These are phyloP conservation scores for Xylaria sp. DNA, from an alignment of 2,329 filamentous ascomycete species.

Conservation along the genomic window DNA sequence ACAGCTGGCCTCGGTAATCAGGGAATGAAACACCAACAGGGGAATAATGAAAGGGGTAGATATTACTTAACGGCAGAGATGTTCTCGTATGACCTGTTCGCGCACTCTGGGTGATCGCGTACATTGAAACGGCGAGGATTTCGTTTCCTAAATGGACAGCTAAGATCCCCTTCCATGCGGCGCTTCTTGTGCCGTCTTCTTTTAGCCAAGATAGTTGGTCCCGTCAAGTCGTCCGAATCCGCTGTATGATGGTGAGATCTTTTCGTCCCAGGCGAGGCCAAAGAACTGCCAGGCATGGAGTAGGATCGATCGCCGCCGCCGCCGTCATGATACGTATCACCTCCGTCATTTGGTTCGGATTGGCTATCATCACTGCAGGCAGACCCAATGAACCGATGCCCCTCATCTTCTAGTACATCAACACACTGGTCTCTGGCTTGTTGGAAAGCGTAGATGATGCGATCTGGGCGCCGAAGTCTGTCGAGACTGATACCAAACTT, in stretches of 20 bases:
- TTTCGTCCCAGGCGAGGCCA: background rate
- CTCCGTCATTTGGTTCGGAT: conserved; percentile 18
- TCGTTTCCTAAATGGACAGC: conserved; percentile 36
- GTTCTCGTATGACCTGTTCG: conserved; percentile 30
- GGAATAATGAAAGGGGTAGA: background rate
- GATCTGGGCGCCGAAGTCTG: conserved; percentile 25
- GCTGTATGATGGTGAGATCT: background rate
- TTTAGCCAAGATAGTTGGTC: background rate
- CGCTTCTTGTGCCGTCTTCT: conserved; percentile 25
- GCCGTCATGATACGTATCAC: background rate
- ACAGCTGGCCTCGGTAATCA: too few species aligned
- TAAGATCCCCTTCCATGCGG: conserved; percentile 12
- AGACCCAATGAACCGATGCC: conserved; percentile 19
- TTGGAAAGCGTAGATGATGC: conserved; percentile 32
- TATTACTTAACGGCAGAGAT: conserved; percentile 34
- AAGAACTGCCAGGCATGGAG: background rate
- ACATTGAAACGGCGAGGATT: conserved; percentile 36
- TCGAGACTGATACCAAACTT: conserved; percentile 35
- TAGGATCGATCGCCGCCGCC: background rate
- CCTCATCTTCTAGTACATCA: conserved; percentile 34
- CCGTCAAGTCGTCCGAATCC: background rate
- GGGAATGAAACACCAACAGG: background rate
- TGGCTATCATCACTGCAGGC: conserved; percentile 6
- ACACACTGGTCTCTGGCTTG: conserved; percentile 29
- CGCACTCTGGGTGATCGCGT: conserved; percentile 32